Percentiles rank a stretch among this genome's conserved stretches.
phyloP scores from a whole-genome alignment of 2,329 filamentous ascomycete genomes.

The Xylaria sp. region DNA sequence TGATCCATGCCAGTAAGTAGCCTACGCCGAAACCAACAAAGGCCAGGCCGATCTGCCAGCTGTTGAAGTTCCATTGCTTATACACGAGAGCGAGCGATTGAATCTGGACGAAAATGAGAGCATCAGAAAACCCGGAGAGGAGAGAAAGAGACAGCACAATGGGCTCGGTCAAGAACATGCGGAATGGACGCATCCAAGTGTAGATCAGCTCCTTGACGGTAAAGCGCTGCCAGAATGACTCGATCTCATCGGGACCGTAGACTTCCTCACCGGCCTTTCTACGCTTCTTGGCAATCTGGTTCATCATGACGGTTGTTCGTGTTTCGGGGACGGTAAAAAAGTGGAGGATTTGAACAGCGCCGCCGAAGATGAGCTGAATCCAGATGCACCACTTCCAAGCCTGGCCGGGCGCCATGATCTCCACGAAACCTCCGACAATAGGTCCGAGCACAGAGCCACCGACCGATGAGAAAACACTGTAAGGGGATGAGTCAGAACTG shows the following conservation, averaged over 20 bases:
- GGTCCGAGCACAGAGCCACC: constrained; percentile 81
- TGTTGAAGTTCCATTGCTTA: constrained; percentile 68
- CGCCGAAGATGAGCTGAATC: constrained; percentile 86
- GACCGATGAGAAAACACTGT: constrained; percentile 77
- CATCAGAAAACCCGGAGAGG: constrained; percentile 72
- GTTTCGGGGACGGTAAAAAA: constrained; percentile 81
- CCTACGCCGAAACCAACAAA: constrained; percentile 63
- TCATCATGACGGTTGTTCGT: constrained; percentile 79
- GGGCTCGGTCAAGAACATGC: constrained; percentile 73
- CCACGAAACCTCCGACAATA: constrained; percentile 79
- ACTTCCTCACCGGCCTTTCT: constrained; percentile 70
- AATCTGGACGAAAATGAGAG: constrained; percentile 74
- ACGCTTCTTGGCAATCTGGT: constrained; percentile 80
- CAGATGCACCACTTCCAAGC: constrained; percentile 78
- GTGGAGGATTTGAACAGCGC: constrained; percentile 74
- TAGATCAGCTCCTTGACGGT: constrained; percentile 56
- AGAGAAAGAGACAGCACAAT: constrained; percentile 72
- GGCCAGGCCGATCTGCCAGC: constrained; percentile 49
- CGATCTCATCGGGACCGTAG: constrained; percentile 79
- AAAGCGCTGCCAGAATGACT: constrained; percentile 53
- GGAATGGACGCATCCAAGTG: constrained; percentile 71
- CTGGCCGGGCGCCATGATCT: constrained; percentile 63
- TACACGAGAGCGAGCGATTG: constrained; percentile 71
- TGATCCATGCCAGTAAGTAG: constrained; percentile 69
- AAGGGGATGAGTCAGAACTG: background rate